phyloP scores from a whole-genome alignment of 306 rosid species.

The Potentilla sterilis region DNA sequence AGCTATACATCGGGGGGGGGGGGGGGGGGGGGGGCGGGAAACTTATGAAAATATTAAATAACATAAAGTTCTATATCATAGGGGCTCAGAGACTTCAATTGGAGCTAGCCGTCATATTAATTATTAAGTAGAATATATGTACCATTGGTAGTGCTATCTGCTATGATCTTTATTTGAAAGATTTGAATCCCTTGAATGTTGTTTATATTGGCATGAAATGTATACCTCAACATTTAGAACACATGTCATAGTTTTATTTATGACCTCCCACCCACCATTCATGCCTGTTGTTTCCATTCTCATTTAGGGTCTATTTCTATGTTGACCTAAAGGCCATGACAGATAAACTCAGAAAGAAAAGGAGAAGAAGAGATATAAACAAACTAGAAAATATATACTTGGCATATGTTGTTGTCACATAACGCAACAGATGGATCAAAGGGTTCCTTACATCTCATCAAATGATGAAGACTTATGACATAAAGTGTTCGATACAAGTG shows the following conservation, averaged over 20 bases:
- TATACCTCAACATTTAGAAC: background rate
- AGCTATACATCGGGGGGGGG: too few species aligned
- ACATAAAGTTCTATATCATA: too few species aligned
- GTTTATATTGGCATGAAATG: too few species aligned
- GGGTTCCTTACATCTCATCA: background rate
- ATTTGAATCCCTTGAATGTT: too few species aligned
- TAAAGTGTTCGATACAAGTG: background rate
- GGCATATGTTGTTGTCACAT: too few species aligned
- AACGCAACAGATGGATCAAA: too few species aligned
- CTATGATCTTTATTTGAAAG: too few species aligned
- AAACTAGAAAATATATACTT: background rate
- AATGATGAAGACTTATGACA: background rate
- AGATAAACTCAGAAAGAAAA: constrained; percentile 2
- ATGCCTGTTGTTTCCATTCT: constrained; percentile 25
- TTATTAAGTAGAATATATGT: too few species aligned
- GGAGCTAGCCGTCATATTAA: background rate
- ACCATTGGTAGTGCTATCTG: constrained; percentile 4
- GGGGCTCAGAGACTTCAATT: background rate
- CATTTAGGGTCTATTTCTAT: constrained; percentile 31
- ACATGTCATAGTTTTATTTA: constrained; percentile 38
- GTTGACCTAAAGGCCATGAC: constrained; percentile 32
- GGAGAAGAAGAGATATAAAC: background rate
- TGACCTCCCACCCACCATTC: constrained; percentile 32
- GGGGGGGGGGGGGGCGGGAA: too few species aligned
- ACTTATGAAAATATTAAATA: too few species aligned